phyloP scores from a whole-genome alignment of 495 filamentous ascomycete species.

The Thozetella sp. region DNA sequence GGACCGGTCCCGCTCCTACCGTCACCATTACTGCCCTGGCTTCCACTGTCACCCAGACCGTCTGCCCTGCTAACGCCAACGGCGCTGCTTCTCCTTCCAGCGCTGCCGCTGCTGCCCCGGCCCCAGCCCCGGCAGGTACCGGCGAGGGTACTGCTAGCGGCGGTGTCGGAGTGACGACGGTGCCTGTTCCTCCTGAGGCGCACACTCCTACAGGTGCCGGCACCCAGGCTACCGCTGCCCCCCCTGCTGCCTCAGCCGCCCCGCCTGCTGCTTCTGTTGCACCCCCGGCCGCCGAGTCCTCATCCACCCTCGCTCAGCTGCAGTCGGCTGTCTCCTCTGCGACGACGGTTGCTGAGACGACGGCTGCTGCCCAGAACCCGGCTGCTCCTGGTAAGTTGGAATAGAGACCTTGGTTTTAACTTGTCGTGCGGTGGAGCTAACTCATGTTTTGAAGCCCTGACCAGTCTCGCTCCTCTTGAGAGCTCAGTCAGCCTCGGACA shows the following conservation, averaged over 20 bases:
- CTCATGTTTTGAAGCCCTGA: too few relatives aligned
- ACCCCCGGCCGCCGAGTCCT: neutral
- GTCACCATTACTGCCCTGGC: conserved; percentile 42
- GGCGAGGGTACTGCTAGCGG: conserved; percentile 15
- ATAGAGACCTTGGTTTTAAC: neutral
- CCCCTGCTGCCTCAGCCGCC: conserved; percentile 11
- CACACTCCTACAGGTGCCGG: conserved; percentile 7
- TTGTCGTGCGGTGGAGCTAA: too few relatives aligned
- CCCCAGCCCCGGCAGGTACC: neutral
- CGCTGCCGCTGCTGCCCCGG: conserved; percentile 6
- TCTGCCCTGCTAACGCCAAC: conserved; percentile 16
- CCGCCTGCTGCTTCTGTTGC: conserved; percentile 4
- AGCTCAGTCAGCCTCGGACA: conserved; percentile 5
- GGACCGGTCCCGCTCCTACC: conserved; percentile 28
- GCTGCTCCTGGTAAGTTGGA: neutral
- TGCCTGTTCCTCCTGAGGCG: conserved; percentile 19
- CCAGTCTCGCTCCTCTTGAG: neutral
- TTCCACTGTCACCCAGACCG: conserved; percentile 36
- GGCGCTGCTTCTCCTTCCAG: conserved; percentile 10
- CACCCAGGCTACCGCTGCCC: conserved; percentile 13
- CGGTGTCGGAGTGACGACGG: conserved; percentile 25
- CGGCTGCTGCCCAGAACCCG: conserved; percentile 3
- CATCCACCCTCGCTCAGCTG: neutral
- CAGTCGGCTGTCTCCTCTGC: neutral
- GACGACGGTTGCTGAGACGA: neutral